These are phyloP conservation scores for Polytolypa hystricis DNA, from an alignment of 2,329 filamentous ascomycete genomes.

Conservation along the genomic window DNA sequence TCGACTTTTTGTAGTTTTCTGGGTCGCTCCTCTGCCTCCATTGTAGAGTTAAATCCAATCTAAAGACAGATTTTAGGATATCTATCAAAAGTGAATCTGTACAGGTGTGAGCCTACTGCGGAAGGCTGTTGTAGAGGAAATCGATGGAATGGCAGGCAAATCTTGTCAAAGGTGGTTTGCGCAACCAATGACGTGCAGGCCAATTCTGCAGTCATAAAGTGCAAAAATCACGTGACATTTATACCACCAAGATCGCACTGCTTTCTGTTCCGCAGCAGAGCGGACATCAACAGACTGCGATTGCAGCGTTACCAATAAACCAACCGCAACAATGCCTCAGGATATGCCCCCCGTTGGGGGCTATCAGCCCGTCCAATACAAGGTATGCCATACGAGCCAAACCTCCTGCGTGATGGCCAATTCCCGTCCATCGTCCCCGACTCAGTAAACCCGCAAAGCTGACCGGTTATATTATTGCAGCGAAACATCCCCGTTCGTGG, in stretches of 20 bases:
- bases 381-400: no score
- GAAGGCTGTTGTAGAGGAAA: no score
- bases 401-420: no score
- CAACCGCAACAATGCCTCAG: constrained; percentile 65
- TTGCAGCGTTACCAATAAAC: background rate
- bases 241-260: constrained; percentile 17
- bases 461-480: no score
- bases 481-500: constrained; percentile 87
- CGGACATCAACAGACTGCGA: background rate
- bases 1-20: constrained; percentile 45
- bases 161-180: no score
- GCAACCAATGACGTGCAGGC: no score
- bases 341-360: constrained; percentile 93
- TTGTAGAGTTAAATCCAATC: constrained; percentile 18
- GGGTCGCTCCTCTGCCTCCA: constrained; percentile 47
- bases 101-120: no score
- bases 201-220: no score
- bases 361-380: constrained; percentile 95
- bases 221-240: constrained; percentile 7
- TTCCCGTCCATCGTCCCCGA: no score
- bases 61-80: no score
- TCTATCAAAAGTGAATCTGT: no score
- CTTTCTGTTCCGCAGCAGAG: background rate
- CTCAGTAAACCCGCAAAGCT: background rate
- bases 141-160: no score